Percentiles rank a stretch among this genome's conserved stretches.
Evolutionary conservation across 139 green algal species (phyloP).

Genomic region (Marvania coccoides): DNA sequence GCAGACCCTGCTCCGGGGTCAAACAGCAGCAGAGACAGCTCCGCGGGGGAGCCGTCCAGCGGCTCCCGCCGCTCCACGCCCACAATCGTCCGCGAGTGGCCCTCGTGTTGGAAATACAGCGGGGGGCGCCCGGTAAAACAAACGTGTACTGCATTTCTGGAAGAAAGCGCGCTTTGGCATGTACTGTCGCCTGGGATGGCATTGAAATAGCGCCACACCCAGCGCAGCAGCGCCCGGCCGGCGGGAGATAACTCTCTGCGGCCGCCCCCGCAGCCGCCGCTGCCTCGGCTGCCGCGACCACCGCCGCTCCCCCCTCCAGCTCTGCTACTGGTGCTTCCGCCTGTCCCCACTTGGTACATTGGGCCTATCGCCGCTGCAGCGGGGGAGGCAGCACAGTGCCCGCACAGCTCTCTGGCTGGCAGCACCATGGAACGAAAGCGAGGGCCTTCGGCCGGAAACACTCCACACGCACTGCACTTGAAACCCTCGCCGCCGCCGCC

Average conservation of each 20-base stretch:
- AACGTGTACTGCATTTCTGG: not conserved
- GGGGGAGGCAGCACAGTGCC: not conserved
- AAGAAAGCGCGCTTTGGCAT: not conserved
- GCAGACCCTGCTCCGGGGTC: not conserved
- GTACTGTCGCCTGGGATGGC: not conserved
- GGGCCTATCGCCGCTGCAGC: not conserved
- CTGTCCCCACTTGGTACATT: not conserved
- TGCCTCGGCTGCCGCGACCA: not conserved
- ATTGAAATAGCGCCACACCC: constrained; percentile 49
- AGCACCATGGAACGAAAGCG: not conserved
- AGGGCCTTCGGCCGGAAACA: not conserved
- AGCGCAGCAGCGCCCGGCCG: constrained; percentile 21
- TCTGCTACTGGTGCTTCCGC: not conserved
- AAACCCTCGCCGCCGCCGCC: not conserved
- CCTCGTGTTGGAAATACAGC: constrained; percentile 66
- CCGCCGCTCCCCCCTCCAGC: not conserved
- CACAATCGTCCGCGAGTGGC: constrained; percentile 63
- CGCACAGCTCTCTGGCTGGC: not conserved
- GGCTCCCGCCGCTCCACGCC: constrained; percentile 40
- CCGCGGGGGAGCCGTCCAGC: not conserved
- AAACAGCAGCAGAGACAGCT: not conserved
- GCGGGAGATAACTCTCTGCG: not conserved
- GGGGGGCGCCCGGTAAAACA: constrained; percentile 19
- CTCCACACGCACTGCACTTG: not conserved
- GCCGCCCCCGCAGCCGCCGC: not conserved